Conservation (phyloP, 2,329 filamentous ascomycete genomes). For the Botryosphaeria dothidea region DNA sequence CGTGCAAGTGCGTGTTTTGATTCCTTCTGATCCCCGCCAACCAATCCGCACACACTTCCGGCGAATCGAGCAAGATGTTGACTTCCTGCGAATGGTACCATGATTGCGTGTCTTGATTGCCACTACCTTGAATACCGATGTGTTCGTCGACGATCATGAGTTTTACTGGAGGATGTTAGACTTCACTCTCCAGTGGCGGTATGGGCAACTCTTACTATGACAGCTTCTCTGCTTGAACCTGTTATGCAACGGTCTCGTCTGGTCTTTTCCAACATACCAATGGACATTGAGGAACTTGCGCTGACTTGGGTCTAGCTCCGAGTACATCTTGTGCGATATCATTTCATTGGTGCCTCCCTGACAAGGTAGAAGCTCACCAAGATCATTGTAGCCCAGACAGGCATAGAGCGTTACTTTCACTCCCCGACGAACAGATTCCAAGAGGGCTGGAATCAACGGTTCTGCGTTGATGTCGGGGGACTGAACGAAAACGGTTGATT, state of each 20-base stretch:
- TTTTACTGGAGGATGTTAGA: constrained; percentile 53
- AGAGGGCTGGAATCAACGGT: constrained; percentile 64
- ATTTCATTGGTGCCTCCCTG: constrained; percentile 78
- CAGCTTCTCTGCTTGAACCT: constrained; percentile 66
- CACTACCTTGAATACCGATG: constrained; percentile 72
- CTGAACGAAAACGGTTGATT: constrained; percentile 70
- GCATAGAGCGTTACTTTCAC: constrained; percentile 70
- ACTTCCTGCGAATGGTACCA: constrained; percentile 80
- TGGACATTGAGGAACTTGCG: constrained; percentile 59
- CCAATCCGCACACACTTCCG: constrained; percentile 63
- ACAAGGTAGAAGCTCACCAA: constrained; percentile 72
- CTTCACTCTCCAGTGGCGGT: no score
- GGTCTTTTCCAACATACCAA: constrained; percentile 76
- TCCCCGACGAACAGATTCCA: constrained; percentile 66
- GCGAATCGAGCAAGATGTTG: constrained; percentile 72
- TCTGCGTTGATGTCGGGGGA: constrained; percentile 75
- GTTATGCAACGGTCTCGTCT: constrained; percentile 66
- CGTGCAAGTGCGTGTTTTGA: constrained; percentile 66
- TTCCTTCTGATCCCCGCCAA: constrained; percentile 62
- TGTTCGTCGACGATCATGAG: constrained; percentile 70
- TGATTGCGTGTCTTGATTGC: constrained; percentile 78
- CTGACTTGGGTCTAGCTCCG: constrained; percentile 51
- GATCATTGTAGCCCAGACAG: constrained; percentile 78
- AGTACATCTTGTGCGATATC: constrained; percentile 62
- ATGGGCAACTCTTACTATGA: constrained; percentile 47